Percentiles rank a stretch among this genome's conserved stretches.
phyloP scores from a whole-genome alignment of 2,329 filamentous ascomycete species.

The Fusarium cyanostomum region DNA sequence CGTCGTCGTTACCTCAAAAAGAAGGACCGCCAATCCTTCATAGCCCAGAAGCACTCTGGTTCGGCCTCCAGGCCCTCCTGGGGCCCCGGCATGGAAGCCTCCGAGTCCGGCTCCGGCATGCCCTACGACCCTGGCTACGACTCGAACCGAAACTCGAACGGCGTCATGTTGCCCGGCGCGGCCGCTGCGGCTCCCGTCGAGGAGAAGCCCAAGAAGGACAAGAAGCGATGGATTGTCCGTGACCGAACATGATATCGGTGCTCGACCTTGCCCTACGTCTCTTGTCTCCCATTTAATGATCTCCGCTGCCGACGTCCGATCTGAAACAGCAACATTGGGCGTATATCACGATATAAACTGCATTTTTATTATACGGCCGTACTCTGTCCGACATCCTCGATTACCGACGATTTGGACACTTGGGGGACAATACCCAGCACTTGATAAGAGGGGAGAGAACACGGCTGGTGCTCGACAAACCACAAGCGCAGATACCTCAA shows the following conservation, averaged over 20 bases:
- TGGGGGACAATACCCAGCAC: constrained; percentile 5
- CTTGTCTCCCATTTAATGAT: constrained; percentile 18
- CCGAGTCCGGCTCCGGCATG: constrained; percentile 34
- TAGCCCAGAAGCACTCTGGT: constrained; percentile 52
- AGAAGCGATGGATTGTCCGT: constrained; percentile 59
- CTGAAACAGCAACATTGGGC: constrained; percentile 10
- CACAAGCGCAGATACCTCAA: not conserved
- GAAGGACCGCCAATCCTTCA: constrained; percentile 63
- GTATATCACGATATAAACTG: constrained; percentile 34
- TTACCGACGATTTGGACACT: constrained; percentile 14
- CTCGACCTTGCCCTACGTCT: constrained; percentile 1
- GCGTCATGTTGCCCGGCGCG: constrained; percentile 35
- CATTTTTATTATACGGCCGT: constrained; percentile 35
- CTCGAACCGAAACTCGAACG: constrained; percentile 41
- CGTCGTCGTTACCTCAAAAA: constrained; percentile 78
- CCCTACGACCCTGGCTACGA: constrained; percentile 44
- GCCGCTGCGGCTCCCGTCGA: constrained; percentile 16
- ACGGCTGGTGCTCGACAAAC: not conserved
- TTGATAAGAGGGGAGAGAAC: not conserved
- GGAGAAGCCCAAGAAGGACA: constrained; percentile 50
- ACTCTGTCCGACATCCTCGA: constrained; percentile 22
- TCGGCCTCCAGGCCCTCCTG: constrained; percentile 50
- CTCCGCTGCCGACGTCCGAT: constrained; percentile 19
- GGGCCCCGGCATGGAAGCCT: constrained; percentile 46
- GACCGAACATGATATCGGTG: constrained; percentile 51